Evolutionary conservation across 345 rosid species (phyloP), one percentile per base, ranked within the genome.

Genomic region (Acer yangbiense): DNA sequence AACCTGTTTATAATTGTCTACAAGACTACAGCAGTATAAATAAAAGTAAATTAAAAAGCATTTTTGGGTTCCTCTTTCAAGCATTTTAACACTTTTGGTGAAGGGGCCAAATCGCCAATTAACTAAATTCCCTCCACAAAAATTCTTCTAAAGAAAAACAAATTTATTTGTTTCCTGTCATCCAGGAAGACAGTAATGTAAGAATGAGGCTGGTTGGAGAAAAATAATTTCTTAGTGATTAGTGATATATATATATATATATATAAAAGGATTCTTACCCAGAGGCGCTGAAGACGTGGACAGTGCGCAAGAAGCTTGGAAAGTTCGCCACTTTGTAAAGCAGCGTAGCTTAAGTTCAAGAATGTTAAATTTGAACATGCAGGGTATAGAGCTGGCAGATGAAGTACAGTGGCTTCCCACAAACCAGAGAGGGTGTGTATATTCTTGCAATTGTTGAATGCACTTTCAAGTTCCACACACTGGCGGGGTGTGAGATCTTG

Each of bases 291-390:
- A 66, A 91, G 91, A 72, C 10, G 12, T 8, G 92, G 90, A 71
- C 94, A 89, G 73, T 91, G 89, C 77, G 77, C 65, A 61, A 91
- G 85, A 76, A 89, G 90, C 72, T 77, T 82, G 32, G 89, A 84
- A 73, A 91, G 83, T 71, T 91, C 91, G 27, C 68, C 72, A 63
- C 92, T 74, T 63, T 83, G 85, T 85, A 91, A 76, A 78, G 86
- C 66, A 46, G 91, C 82, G 66, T 91, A 88, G 68, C 91, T 88
- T 78, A 91, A 79, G 75, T 91, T 89, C 80, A 91, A 77, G 86
- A 85, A 91, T 29, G 92, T 89, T 76, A 91, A 82, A 73, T 83
- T 79, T 58, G 73, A 14, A 69, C 92, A 88, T 17, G 83, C 86
- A 9, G 84, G 82, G 77, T 87, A 86, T 4, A 91, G 77, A 65